Evolutionary conservation across 768 basidiomycete genomes (phyloP).

Genomic region (Rubroboletus pulcherrimus): DNA sequence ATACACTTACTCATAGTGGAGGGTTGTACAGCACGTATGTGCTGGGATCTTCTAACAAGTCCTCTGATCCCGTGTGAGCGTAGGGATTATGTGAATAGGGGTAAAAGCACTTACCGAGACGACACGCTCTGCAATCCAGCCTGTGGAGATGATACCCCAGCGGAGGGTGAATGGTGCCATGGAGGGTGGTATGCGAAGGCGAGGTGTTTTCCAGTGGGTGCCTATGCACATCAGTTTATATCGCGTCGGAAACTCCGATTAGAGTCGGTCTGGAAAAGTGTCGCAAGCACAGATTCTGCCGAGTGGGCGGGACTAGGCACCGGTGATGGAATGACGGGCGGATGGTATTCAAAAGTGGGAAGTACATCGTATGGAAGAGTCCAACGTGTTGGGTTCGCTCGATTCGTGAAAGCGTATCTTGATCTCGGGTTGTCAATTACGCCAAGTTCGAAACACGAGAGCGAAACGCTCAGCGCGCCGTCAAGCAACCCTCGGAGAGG

Average conservation of each 20-base stretch:
- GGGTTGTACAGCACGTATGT: not conserved
- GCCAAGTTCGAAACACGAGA: not conserved
- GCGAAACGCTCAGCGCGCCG: not conserved
- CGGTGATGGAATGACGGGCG: not conserved
- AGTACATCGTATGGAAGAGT: not conserved
- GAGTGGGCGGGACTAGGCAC: not conserved
- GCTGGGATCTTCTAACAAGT: not conserved
- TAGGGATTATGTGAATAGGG: not conserved
- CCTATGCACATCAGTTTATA: not conserved
- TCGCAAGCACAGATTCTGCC: not conserved
- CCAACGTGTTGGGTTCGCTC: not conserved
- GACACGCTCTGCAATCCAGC: not conserved
- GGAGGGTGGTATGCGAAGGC: not conserved
- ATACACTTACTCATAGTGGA: not conserved
- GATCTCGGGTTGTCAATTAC: not conserved
- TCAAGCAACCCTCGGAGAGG: conserved; percentile 8
- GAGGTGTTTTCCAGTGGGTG: not conserved
- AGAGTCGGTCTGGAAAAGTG: conserved; percentile 18
- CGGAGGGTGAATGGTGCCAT: not conserved
- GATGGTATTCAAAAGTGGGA: conserved; percentile 5
- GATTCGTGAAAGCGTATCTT: not conserved
- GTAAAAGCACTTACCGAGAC: conserved; percentile 31
- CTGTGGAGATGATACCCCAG: not conserved
- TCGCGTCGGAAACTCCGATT: not conserved
- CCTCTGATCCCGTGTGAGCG: not conserved